Evolutionary conservation across 2,329 filamentous ascomycete species (phyloP).

Genomic region (Cercospora sp.): DNA sequence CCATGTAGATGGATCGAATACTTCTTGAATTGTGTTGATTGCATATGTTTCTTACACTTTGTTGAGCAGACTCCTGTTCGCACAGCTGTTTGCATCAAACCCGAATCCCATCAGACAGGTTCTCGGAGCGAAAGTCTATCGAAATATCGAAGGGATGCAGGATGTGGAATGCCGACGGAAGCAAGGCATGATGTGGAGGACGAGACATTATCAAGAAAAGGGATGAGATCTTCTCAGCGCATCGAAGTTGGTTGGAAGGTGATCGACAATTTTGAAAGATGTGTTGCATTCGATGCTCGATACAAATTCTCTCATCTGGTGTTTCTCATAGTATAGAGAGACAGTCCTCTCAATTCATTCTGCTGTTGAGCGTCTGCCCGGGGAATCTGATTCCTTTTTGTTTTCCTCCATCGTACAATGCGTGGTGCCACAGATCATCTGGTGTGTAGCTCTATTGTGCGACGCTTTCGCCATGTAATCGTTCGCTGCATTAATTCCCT

Average conservation of each 20-base stretch:
- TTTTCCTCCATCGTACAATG: background rate
- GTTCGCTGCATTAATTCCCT: background rate
- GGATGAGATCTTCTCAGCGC: too few species aligned
- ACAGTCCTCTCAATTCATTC: background rate
- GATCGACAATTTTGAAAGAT: too few species aligned
- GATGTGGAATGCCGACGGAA: background rate
- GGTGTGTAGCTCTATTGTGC: background rate
- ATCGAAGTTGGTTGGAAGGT: too few species aligned
- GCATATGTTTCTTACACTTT: too few species aligned
- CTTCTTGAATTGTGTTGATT: too few species aligned
- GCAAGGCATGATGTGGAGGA: background rate
- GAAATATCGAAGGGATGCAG: background rate
- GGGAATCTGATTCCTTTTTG: background rate
- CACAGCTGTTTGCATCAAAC: background rate
- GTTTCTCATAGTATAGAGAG: background rate
- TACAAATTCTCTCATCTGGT: too few species aligned
- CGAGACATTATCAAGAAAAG: too few species aligned
- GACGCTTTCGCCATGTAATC: background rate
- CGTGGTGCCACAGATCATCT: background rate
- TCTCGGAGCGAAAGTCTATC: background rate
- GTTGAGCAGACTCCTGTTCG: background rate
- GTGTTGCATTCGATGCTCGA: too few species aligned
- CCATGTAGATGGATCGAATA: too few species aligned
- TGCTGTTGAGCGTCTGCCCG: background rate
- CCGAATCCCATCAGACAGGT: background rate